Conservation (phyloP, 495 filamentous ascomycete species). For the Aspergillus mulundensis region DNA sequence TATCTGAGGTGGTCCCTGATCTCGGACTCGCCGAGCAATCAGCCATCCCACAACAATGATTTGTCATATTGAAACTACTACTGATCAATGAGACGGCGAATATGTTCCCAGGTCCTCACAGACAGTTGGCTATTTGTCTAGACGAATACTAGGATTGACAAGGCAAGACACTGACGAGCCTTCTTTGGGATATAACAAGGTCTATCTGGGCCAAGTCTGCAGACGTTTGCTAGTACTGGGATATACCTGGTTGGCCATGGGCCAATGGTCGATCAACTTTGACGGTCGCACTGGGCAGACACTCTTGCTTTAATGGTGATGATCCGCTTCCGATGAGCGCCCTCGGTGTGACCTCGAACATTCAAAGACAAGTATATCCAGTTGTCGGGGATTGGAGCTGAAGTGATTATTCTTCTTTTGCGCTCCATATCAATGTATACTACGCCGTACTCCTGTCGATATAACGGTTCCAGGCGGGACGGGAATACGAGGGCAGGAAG, state of each 20-base stretch:
- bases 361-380: no score
- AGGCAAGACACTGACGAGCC: not conserved
- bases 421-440: no score
- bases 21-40: not conserved
- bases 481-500: constrained; percentile 14
- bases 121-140: not conserved
- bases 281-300: not conserved
- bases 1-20: not conserved
- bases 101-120: no score
- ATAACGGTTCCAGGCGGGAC: not conserved
- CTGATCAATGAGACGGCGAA: no score
- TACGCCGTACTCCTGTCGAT: no score
- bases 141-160: not conserved
- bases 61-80: no score
- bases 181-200: not conserved
- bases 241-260: not conserved
- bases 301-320: not conserved
- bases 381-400: no score
- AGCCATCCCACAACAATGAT: not conserved
- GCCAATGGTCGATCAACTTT: not conserved
- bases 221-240: not conserved
- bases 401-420: no score
- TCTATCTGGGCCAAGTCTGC: not conserved
- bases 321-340: no score
- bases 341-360: no score